Conservation (phyloP, 148 eudicot genomes). For the Persicaria maculosa region DNA sequence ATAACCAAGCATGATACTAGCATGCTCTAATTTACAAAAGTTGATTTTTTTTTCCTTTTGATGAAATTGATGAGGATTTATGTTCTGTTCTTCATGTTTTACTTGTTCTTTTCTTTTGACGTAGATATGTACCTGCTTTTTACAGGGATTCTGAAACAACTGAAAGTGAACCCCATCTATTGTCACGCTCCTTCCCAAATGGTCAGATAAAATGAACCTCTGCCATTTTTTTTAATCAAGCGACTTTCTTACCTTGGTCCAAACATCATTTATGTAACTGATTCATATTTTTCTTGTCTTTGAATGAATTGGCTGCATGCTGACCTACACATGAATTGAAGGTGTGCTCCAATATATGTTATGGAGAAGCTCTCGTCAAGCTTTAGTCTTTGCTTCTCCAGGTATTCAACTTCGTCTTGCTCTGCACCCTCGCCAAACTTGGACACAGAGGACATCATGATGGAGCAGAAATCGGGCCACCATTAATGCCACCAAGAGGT, state of each 20-base stretch:
- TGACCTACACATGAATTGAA: conserved; percentile 60
- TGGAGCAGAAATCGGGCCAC: too few relatives aligned
- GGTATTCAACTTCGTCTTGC: too few relatives aligned
- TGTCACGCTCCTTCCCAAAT: conserved; percentile 65
- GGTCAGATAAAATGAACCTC: conserved; percentile 29
- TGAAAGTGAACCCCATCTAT: conserved; percentile 64
- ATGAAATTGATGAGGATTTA: background rate
- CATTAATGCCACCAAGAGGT: too few relatives aligned
- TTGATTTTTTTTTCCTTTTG: background rate
- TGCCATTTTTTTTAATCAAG: background rate
- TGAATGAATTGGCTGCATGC: conserved; percentile 20
- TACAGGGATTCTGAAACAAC: conserved; percentile 40
- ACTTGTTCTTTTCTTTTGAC: background rate
- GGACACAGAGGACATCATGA: too few relatives aligned
- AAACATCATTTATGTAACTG: conserved; percentile 19
- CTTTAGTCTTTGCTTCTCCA: too few relatives aligned
- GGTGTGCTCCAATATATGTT: conserved; percentile 31
- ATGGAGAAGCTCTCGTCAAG: too few relatives aligned
- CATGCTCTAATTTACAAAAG: background rate
- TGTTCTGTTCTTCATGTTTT: background rate
- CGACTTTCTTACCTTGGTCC: conserved; percentile 5
- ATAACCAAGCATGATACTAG: background rate
- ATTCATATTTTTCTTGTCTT: conserved; percentile 18
- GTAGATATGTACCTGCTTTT: background rate
- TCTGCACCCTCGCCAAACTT: too few relatives aligned